Percentiles rank a stretch among this genome's conserved stretches.
Conservation (phyloP, 345 rosid genomes). For the Psidium friedrichsthalianum region DNA sequence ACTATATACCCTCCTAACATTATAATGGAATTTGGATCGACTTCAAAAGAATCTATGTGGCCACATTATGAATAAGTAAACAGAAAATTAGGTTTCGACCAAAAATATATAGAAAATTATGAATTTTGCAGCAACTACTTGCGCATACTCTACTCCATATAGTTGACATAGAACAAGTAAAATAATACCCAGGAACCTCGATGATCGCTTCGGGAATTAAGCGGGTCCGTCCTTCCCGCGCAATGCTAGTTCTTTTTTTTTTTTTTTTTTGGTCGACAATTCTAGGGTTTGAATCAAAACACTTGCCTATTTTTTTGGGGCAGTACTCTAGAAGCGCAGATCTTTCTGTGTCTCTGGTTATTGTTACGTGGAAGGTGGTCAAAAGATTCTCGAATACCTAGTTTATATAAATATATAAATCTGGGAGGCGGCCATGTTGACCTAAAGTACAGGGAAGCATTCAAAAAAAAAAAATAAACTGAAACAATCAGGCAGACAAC, state of each 20-base stretch:
- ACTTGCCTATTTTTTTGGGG: neutral
- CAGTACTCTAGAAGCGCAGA: neutral
- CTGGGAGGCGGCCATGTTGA: neutral
- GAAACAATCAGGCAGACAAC: neutral
- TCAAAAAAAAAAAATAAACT: neutral
- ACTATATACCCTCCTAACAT: neutral
- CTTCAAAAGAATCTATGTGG: neutral
- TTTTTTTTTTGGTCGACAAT: no score
- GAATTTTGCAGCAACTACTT: neutral
- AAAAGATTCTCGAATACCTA: neutral
- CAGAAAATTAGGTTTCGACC: neutral
- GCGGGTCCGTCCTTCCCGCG: neutral
- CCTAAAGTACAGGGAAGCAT: neutral
- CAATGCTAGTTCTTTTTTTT: no score
- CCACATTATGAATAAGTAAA: neutral
- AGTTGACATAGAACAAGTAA: neutral
- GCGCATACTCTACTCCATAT: neutral
- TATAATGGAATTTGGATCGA: neutral
- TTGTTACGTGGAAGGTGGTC: neutral
- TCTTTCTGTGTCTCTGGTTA: neutral
- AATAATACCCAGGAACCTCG: neutral
- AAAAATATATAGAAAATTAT: neutral
- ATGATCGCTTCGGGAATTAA: neutral
- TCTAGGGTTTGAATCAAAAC: neutral
- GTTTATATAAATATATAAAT: neutral